A percentile compares a stretch with the other conserved stretches of the same genome.
phyloP scores from a whole-genome alignment of 2,329 filamentous ascomycete species.

The Blumeriella jaapii region DNA sequence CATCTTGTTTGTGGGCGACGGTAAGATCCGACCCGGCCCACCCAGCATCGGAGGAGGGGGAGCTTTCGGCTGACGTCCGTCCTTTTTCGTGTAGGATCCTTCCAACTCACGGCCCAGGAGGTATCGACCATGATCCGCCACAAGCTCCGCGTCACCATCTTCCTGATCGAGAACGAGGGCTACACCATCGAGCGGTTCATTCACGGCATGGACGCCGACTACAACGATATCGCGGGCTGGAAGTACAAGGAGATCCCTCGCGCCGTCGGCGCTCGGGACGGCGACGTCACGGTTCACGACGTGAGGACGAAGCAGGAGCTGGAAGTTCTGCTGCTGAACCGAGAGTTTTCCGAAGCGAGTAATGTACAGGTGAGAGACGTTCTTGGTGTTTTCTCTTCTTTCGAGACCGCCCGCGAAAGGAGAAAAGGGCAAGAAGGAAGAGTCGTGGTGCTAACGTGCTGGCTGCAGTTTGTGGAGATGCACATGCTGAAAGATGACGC shows the following conservation, averaged over 20 bases:
- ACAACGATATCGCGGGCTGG: conserved; percentile 73
- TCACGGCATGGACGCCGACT: conserved; percentile 63
- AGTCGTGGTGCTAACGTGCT: background rate
- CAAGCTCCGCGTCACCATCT: conserved; percentile 63
- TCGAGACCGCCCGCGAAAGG: too few species aligned
- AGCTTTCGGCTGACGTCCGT: too few species aligned
- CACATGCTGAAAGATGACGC: conserved; percentile 2
- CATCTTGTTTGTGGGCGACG: conserved; percentile 46
- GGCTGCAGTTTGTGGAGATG: conserved; percentile 1
- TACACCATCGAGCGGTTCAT: conserved; percentile 82
- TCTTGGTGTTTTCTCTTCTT: too few species aligned
- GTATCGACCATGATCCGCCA: conserved; percentile 70
- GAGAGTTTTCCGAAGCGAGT: background rate
- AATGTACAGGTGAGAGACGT: conserved; percentile 1
- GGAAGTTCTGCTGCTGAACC: conserved; percentile 27
- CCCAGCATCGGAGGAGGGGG: too few species aligned
- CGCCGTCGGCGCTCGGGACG: conserved; percentile 50
- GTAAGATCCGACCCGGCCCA: conserved; percentile 41
- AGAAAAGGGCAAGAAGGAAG: background rate
- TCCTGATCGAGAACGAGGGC: conserved; percentile 74
- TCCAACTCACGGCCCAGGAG: conserved; percentile 75
- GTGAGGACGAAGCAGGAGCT: conserved; percentile 58
- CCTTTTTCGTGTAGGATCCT: too few species aligned
- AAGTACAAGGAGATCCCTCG: conserved; percentile 53
- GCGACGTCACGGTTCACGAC: conserved; percentile 47